phyloP scores from a whole-genome alignment of 164 flowering plant genomes.

The Piper longum region DNA sequence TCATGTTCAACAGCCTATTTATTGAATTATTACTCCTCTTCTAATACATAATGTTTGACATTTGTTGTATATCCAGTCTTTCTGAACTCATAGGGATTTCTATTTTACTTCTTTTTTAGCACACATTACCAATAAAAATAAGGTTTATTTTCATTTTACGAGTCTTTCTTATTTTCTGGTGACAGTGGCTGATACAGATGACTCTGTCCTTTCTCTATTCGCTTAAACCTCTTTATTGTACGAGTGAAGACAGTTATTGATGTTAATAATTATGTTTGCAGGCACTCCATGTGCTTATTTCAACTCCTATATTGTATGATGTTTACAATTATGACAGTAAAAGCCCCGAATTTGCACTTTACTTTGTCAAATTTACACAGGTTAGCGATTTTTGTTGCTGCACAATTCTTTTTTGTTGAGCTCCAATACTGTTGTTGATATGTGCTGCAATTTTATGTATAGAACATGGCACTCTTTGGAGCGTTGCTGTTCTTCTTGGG shows the following conservation, averaged over 20 bases:
- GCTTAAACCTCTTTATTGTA: not conserved
- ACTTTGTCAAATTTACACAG: conserved; percentile 58
- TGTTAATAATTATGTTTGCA: conserved; percentile 7
- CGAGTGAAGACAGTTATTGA: not conserved
- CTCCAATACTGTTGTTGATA: not conserved
- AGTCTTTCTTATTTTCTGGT: too few relatives aligned
- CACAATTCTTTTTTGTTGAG: not conserved
- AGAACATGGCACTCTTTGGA: conserved; percentile 57
- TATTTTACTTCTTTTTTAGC: too few relatives aligned
- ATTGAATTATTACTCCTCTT: too few relatives aligned
- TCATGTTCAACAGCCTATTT: not conserved
- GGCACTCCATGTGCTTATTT: conserved; percentile 40
- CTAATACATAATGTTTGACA: too few relatives aligned
- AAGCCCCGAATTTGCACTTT: conserved; percentile 35
- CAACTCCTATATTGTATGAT: conserved; percentile 55
- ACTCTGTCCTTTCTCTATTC: too few relatives aligned
- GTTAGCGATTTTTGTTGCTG: conserved; percentile 15
- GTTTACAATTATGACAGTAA: conserved; percentile 63
- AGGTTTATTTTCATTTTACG: too few relatives aligned
- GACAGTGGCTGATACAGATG: too few relatives aligned
- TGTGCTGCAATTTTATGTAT: conserved; percentile 4
- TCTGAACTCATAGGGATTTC: too few relatives aligned
- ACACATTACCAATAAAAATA: too few relatives aligned
- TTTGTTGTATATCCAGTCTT: too few relatives aligned
- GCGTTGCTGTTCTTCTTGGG: conserved; percentile 60